phyloP scores from a whole-genome alignment of 441 rosid genomes.

The Flueggea neowawraea region DNA sequence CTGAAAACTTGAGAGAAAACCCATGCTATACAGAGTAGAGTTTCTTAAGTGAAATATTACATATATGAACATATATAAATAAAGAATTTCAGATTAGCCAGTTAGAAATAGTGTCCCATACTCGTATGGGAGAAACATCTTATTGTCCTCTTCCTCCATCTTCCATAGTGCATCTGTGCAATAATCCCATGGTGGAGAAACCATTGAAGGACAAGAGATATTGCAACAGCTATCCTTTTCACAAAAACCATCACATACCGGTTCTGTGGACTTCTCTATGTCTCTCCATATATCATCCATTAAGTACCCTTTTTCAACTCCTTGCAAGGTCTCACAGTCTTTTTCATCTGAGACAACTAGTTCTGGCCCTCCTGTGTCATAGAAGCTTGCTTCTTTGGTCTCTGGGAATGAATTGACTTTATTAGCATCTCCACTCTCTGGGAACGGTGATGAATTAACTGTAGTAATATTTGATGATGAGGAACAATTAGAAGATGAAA shows the following conservation, averaged over 20 bases:
- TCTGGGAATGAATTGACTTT: conserved; percentile 37
- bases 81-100: conserved; percentile 56
- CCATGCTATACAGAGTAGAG: conserved; percentile 38
- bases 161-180: conserved; percentile 60
- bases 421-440: conserved; percentile 33
- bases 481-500: conserved; percentile 49
- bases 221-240: conserved; percentile 33
- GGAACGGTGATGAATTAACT: conserved; percentile 30
- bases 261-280: conserved; percentile 55
- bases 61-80: conserved; percentile 45
- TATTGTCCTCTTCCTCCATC: conserved; percentile 56
- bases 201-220: conserved; percentile 43
- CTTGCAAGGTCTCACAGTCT: conserved; percentile 31
- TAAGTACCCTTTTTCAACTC: conserved; percentile 45
- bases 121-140: conserved; percentile 43
- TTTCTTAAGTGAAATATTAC: conserved; percentile 30
- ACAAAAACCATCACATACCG: conserved; percentile 41
- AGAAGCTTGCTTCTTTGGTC: conserved; percentile 49
- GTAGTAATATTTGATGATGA: conserved; percentile 51
- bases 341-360: conserved; percentile 24
- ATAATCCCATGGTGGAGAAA: conserved; percentile 65
- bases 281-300: conserved; percentile 99
- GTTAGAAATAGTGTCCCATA: conserved; percentile 35
- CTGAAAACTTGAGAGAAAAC: conserved; percentile 34
- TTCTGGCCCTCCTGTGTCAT: conserved; percentile 63